Base-by-base conservation (phyloP, 1,284 basidiomycete species). In the Cerrena zonata region DNA sequence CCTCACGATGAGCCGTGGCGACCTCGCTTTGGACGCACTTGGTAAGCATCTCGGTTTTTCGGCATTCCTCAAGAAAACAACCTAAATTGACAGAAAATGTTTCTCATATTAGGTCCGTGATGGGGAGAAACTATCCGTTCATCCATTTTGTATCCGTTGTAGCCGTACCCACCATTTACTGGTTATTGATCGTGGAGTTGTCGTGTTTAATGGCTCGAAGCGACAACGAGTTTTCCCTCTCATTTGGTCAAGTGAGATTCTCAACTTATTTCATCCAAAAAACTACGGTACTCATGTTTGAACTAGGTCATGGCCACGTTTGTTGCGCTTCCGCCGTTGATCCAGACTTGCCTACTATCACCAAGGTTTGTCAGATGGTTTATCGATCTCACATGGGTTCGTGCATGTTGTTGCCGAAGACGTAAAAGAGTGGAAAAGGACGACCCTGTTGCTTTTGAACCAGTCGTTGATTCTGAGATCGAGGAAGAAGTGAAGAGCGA, bases 271-370 rank as follows among this genome's bases (percentile, higher is more conserved):
- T 18, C 19, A 34, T 2, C 23, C 15, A 12, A 10, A 10, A 41
- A 15, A 25, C 15, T 48, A 3, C 22, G 3, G 12, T 48, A 18
- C 15, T 48, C 10, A 13, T n/a, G 19, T 46, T 27, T 11, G n/a
- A 13, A 25, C 5, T 30, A 51, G 44, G 49, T 51, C 18, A 34
- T 51, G 13, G 49, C 49, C 7, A 37, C 39, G 45, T 51, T 51
- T 23, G 49, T 51, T 25, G 49, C 49, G 13, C 23, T 51, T 15
- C 49, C 44, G 2, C 49, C 49, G n/a, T n/a, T n/a, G n/a, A n/a
- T n/a, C n/a, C n/a, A n/a, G n/a, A n/a, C n/a, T n/a, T n/a, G n/a
- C n/a, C n/a, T n/a, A n/a, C n/a, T n/a, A n/a, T n/a, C n/a, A n/a
- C n/a, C n/a, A n/a, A n/a, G n/a, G n/a, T n/a, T n/a, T n/a, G n/a